phyloP scores from a whole-genome alignment of 495 filamentous ascomycete species.

The Aspergillus funiculosus region DNA sequence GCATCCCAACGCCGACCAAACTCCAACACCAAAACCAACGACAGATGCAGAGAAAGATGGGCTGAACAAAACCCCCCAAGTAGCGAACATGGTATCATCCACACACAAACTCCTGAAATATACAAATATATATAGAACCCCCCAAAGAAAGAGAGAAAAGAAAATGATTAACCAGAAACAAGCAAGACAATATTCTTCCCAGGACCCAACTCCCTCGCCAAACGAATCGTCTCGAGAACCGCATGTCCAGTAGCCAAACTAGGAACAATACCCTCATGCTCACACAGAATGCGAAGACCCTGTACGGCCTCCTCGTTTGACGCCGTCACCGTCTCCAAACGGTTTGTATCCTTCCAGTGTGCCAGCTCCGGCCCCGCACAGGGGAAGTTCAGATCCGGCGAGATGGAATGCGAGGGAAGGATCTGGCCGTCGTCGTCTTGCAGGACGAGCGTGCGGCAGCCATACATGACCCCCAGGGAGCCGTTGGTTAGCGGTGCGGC shows the following conservation, averaged over 20 bases:
- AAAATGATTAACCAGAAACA: conserved; percentile 23
- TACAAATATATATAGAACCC: background rate
- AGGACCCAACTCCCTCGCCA: conserved; percentile 28
- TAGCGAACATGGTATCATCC: background rate
- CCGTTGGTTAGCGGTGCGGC: conserved; percentile 27
- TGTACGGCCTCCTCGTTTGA: conserved; percentile 31
- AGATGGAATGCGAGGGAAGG: conserved; percentile 27
- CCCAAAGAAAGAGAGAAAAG: background rate
- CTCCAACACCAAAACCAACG: background rate
- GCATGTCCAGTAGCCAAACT: conserved; percentile 34
- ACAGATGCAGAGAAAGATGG: too few relatives aligned
- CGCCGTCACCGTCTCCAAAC: conserved; percentile 27
- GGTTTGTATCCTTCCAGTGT: conserved; percentile 29
- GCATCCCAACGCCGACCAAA: conserved; percentile 1
- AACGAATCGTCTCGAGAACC: conserved; percentile 20
- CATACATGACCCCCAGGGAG: conserved; percentile 29
- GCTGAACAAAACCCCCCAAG: background rate
- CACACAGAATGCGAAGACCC: conserved; percentile 26
- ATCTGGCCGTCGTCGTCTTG: conserved; percentile 32
- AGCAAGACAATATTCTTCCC: conserved; percentile 33
- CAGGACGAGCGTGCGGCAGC: conserved; percentile 28
- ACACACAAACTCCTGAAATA: too few relatives aligned
- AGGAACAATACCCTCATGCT: conserved; percentile 28
- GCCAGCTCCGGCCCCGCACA: conserved; percentile 32
- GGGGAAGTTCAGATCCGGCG: conserved; percentile 32